Evolutionary conservation across 2,329 filamentous ascomycete genomes (phyloP).

Genomic region (Coniella vitis): DNA sequence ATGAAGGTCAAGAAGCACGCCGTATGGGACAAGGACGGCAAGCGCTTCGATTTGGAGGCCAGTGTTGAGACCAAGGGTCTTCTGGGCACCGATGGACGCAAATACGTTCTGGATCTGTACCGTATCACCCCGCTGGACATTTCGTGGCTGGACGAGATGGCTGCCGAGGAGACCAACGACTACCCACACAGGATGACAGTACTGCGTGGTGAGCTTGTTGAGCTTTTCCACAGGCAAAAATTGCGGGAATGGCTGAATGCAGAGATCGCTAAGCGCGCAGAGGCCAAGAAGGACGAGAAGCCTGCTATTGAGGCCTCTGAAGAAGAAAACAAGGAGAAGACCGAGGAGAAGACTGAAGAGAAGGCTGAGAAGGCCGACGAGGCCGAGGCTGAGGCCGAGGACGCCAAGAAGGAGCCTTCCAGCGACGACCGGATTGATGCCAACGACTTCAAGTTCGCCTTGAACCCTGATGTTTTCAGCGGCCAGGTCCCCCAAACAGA

Average conservation of each 20-base stretch:
- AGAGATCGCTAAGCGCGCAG: conserved; percentile 61
- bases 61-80: conserved; percentile 97
- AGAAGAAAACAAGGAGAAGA: conserved; percentile 24
- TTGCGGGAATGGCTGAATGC: conserved; percentile 83
- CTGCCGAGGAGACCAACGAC: conserved; percentile 38
- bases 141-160: conserved; percentile 76
- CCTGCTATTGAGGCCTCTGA: conserved; percentile 17
- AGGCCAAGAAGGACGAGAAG: conserved; percentile 29
- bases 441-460: conserved; percentile 75
- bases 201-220: conserved; percentile 81
- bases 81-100: conserved; percentile 91
- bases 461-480: conserved; percentile 95
- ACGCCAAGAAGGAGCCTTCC: conserved; percentile 31
- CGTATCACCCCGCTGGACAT: conserved; percentile 89
- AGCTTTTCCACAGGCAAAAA: conserved; percentile 75
- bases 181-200: conserved; percentile 98
- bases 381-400: conserved; percentile 29
- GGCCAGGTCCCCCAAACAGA: conserved; percentile 86
- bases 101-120: conserved; percentile 96
- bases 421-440: conserved; percentile 71
- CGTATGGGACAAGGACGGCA: conserved; percentile 95
- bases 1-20: conserved; percentile 89
- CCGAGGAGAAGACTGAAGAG: conserved; percentile 22
- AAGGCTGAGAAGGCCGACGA: conserved; percentile 24
- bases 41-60: conserved; percentile 83